A percentile compares a stretch with the other conserved stretches of the same genome.
phyloP scores from a whole-genome alignment of 768 basidiomycete species.

The Cytidiella melzeri region DNA sequence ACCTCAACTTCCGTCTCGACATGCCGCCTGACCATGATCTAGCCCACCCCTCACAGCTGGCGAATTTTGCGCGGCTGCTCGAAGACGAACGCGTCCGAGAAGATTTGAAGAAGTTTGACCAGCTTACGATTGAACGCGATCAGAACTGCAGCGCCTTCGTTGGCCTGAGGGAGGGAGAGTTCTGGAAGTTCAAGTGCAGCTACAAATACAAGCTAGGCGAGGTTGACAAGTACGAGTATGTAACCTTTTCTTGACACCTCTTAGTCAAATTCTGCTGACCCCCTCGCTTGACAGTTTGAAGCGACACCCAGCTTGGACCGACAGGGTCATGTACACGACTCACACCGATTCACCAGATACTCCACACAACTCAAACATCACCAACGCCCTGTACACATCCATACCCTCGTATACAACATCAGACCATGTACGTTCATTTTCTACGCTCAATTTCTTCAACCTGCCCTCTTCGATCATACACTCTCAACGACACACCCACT shows the following conservation, averaged over 20 bases:
- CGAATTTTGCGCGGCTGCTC: constrained; percentile 31
- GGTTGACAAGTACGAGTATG: constrained; percentile 77
- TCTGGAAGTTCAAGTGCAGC: constrained; percentile 83
- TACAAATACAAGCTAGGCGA: constrained; percentile 84
- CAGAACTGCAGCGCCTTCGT: constrained; percentile 60
- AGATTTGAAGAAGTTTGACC: constrained; percentile 65
- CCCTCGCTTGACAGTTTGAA: constrained; percentile 38
- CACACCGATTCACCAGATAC: constrained; percentile 54
- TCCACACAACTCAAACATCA: constrained; percentile 46
- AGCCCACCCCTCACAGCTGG: constrained; percentile 26
- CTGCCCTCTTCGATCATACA: constrained; percentile 1
- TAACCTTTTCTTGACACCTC: constrained; percentile 8
- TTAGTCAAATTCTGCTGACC: constrained; percentile 4
- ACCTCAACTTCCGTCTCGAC: constrained; percentile 87
- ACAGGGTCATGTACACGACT: constrained; percentile 83
- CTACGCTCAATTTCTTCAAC: constrained; percentile 5
- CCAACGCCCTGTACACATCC: constrained; percentile 68
- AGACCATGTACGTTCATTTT: constrained; percentile 64
- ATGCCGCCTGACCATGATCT: constrained; percentile 51
- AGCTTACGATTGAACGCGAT: constrained; percentile 54
- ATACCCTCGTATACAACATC: constrained; percentile 82
- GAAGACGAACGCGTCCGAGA: constrained; percentile 46
- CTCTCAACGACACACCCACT: background rate
- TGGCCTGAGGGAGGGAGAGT: constrained; percentile 77
- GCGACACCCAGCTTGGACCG: constrained; percentile 88